phyloP scores from a whole-genome alignment of 805 yeast species.

The Wickerhamomyces alni region DNA sequence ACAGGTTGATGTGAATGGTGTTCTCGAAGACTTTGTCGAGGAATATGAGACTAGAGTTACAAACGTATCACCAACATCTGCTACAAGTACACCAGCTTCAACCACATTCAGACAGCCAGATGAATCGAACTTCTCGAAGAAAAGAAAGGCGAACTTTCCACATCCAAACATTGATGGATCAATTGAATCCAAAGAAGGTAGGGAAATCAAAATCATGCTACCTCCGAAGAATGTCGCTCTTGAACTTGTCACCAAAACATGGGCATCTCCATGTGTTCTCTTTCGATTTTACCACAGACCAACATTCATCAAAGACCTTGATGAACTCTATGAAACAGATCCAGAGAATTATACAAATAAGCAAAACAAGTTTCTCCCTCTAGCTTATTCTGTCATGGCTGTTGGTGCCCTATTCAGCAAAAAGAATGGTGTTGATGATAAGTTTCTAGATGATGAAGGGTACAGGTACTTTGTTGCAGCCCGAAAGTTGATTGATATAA shows the following conservation, averaged over 20 bases:
- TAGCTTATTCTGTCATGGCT: constrained; percentile 82
- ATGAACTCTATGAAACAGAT: constrained; percentile 68
- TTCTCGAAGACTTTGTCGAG: constrained; percentile 6
- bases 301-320: constrained; percentile 66
- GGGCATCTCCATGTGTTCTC: constrained; percentile 82
- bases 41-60: constrained; percentile 7
- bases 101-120: not conserved
- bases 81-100: not conserved
- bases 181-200: constrained; percentile 28
- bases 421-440: constrained; percentile 28
- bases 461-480: constrained; percentile 83
- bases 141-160: constrained; percentile 12
- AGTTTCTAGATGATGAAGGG: constrained; percentile 63
- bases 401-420: constrained; percentile 77
- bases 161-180: constrained; percentile 33
- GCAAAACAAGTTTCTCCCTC: constrained; percentile 70
- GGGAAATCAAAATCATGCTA: constrained; percentile 56
- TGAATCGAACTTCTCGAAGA: not conserved
- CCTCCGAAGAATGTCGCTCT: constrained; percentile 75
- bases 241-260: constrained; percentile 64
- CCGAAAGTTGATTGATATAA: constrained; percentile 75
- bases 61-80: constrained; percentile 4
- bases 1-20: constrained; percentile 1
- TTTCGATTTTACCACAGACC: constrained; percentile 86
- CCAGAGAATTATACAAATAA: constrained; percentile 64